These are phyloP conservation scores for Blastobotrys apis DNA, from an alignment of 1,139 yeast species.

Conservation along the genomic window DNA sequence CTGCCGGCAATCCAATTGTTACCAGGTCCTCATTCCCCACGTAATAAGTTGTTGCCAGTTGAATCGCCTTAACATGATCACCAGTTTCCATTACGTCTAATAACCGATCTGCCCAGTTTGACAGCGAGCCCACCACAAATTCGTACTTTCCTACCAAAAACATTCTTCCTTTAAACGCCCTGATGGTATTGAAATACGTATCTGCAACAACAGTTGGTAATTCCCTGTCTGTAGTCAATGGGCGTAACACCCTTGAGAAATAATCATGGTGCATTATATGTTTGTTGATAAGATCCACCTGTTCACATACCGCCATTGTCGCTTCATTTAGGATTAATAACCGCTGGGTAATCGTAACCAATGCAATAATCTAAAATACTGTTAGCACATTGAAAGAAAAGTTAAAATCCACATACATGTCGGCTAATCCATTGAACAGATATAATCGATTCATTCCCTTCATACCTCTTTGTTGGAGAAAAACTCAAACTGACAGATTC, in stretches of 20 bases:
- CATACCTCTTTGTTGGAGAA: conserved; percentile 46
- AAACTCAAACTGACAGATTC: conserved; percentile 38
- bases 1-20: conserved; percentile 50
- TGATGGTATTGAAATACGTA: conserved; percentile 38
- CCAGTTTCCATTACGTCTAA: conserved; percentile 46
- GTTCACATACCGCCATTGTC: conserved; percentile 38
- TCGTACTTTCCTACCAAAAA: conserved; percentile 50
- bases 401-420: conserved; percentile 27
- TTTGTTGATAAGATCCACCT: conserved; percentile 44
- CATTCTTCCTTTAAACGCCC: conserved; percentile 43
- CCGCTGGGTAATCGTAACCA: conserved; percentile 48
- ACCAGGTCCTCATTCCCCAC: conserved; percentile 45
- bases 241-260: conserved; percentile 30
- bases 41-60: conserved; percentile 52
- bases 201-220: conserved; percentile 33
- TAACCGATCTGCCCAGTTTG: conserved; percentile 72
- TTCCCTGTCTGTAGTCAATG: conserved; percentile 18
- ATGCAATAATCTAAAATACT: conserved; percentile 40
- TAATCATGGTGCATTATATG: conserved; percentile 43
- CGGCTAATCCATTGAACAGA: conserved; percentile 59
- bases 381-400: neutral
- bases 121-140: conserved; percentile 51
- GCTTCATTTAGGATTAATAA: conserved; percentile 42
- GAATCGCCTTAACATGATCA: conserved; percentile 52
- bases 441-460: conserved; percentile 46